Percentiles rank a stretch among this genome's conserved stretches.
phyloP scores from a whole-genome alignment of 1,284 basidiomycete species.

The Ganoderma sinense region DNA sequence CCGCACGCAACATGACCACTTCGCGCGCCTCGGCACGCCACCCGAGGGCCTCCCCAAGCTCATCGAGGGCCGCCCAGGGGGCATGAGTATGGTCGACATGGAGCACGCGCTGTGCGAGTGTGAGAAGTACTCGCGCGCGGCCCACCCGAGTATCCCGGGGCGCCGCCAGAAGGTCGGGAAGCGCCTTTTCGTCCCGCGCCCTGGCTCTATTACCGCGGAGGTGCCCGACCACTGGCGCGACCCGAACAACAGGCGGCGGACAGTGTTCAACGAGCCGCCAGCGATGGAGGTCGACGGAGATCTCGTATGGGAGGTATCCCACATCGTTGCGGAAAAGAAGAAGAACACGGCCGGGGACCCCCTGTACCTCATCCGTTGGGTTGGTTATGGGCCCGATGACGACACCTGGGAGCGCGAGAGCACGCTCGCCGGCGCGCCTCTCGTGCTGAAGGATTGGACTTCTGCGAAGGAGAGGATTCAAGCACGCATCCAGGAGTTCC shows the following conservation, averaged over 20 bases:
- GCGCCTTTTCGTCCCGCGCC: slow-evolving; percentile 31
- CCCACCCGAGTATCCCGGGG: slow-evolving; percentile 40
- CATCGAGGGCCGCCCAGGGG: slow-evolving; percentile 23
- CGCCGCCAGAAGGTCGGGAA: slow-evolving; percentile 35
- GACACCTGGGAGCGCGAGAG: slow-evolving; percentile 53
- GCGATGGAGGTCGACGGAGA: slow-evolving; percentile 33
- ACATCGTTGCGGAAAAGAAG: slow-evolving; percentile 43
- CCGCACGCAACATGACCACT: slow-evolving; percentile 46
- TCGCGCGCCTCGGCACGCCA: slow-evolving; percentile 43
- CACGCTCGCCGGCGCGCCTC: slow-evolving; percentile 43
- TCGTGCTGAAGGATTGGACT: slow-evolving; percentile 44
- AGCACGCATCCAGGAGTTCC: slow-evolving; percentile 36
- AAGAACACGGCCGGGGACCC: slow-evolving; percentile 17
- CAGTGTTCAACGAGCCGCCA: slow-evolving; percentile 26
- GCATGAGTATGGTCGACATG: slow-evolving; percentile 49
- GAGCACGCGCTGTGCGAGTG: slow-evolving; percentile 56
- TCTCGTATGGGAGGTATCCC: slow-evolving; percentile 43
- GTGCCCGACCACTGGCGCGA: slow-evolving; percentile 43
- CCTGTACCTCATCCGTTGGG: slow-evolving; percentile 54
- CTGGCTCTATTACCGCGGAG: slow-evolving; percentile 37
- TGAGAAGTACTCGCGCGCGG: slow-evolving; percentile 49
- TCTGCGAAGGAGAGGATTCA: slow-evolving; percentile 32
- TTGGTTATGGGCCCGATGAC: slow-evolving; percentile 52
- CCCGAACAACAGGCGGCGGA: slow-evolving; percentile 15
- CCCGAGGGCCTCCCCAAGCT: slow-evolving; percentile 39